Percentiles rank a stretch among this genome's conserved stretches.
These are phyloP conservation scores for Hyaloscypha hepaticicola DNA, from an alignment of 495 filamentous ascomycete species.

Conservation along the genomic window DNA sequence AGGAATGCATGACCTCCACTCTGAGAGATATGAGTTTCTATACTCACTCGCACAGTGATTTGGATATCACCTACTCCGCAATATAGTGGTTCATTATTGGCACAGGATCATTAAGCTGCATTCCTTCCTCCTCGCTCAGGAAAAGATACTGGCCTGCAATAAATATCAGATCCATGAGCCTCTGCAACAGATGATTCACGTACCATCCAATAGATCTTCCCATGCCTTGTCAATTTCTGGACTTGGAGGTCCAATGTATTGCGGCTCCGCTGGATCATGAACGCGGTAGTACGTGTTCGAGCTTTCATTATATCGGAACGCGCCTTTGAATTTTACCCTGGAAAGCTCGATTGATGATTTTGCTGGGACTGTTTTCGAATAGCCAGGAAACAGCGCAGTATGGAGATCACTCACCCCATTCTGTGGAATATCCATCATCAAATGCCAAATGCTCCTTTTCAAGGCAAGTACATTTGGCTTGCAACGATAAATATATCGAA, in stretches of 20 bases:
- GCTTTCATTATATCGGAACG: constrained; percentile 22
- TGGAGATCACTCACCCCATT: constrained; percentile 7
- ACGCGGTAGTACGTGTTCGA: constrained; percentile 17
- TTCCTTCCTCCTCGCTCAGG: constrained; percentile 21
- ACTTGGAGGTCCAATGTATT: constrained; percentile 23
- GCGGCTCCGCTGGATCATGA: constrained; percentile 11
- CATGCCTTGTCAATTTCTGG: constrained; percentile 23
- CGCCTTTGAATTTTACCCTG: constrained; percentile 15
- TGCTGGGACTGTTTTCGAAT: background rate
- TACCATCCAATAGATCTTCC: constrained; percentile 19
- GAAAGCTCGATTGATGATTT: constrained; percentile 7
- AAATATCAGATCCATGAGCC: background rate
- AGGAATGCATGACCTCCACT: constrained; percentile 30
- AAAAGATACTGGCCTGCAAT: constrained; percentile 26
- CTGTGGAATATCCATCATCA: constrained; percentile 3
- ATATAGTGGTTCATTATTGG: constrained; percentile 11
- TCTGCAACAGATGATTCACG: background rate
- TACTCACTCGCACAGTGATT: background rate
- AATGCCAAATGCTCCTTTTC: background rate
- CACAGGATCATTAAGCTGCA: constrained; percentile 21
- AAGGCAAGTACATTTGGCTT: background rate
- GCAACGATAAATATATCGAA: constrained; percentile 6
- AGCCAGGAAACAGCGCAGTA: background rate
- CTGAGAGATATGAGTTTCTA: background rate
- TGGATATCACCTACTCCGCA: constrained; percentile 13